These are phyloP conservation scores for Selenicereus undatus DNA, from an alignment of 148 eudicot genomes.

Conservation along the genomic window DNA sequence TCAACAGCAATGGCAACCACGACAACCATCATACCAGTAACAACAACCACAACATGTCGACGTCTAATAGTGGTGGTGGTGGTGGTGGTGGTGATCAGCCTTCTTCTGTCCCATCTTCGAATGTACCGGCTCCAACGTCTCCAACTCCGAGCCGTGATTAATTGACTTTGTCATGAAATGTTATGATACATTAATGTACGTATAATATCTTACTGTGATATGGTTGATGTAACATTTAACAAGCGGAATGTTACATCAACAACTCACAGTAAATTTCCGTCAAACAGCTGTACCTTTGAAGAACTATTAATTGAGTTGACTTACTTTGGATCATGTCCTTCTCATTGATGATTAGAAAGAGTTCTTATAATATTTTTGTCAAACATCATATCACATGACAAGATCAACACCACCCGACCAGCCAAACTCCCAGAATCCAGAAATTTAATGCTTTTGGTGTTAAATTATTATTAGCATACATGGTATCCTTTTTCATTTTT, in stretches of 20 bases:
- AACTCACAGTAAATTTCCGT: background rate
- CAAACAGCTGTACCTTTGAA: background rate
- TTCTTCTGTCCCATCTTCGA: background rate
- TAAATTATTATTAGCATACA: background rate
- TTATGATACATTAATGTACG: too few species aligned
- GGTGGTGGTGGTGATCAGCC: background rate
- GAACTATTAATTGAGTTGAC: background rate
- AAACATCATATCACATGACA: background rate
- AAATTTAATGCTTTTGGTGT: background rate
- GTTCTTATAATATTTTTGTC: background rate
- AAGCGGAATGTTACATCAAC: too few species aligned
- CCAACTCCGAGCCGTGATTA: background rate
- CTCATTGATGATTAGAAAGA: background rate
- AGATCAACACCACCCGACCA: background rate
- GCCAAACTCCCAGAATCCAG: background rate
- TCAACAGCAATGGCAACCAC: conserved; percentile 3
- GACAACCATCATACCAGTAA: background rate
- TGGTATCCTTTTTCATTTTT: background rate
- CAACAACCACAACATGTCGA: background rate
- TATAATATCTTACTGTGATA: background rate
- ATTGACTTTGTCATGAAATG: too few species aligned
- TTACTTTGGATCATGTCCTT: background rate
- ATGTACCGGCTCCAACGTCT: background rate
- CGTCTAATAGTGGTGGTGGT: background rate
- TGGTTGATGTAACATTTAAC: too few species aligned